These are phyloP conservation scores for Crithidia mellificae DNA, from an alignment of 208 protist species.

Conservation along the genomic window DNA sequence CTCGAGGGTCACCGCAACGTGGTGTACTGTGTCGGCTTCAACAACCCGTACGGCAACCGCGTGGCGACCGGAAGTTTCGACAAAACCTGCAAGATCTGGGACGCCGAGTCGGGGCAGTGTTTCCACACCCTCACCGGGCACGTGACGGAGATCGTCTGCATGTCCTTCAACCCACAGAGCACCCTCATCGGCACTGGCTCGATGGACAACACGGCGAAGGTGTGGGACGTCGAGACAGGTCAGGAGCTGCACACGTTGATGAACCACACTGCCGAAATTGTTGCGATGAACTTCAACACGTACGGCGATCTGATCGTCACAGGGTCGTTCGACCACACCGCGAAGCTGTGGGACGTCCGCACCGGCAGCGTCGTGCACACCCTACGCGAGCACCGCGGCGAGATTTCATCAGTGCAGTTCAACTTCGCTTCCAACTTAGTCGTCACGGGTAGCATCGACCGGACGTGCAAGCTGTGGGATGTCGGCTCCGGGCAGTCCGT, in stretches of 20 bases:
- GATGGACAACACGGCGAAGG: conserved; percentile 95
- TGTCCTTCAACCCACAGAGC: conserved; percentile 93
- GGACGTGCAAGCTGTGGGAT: conserved; percentile 96
- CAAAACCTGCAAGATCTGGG: conserved; percentile 96
- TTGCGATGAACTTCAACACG: conserved; percentile 93
- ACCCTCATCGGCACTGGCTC: conserved; percentile 92
- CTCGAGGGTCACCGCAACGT: conserved; percentile 96
- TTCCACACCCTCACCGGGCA: conserved; percentile 93
- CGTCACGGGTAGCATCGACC: conserved; percentile 95
- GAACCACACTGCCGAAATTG: conserved; percentile 95
- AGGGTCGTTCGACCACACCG: conserved; percentile 94
- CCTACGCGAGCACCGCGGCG: conserved; percentile 91
- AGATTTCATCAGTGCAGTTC: conserved; percentile 94
- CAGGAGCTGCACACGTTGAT: conserved; percentile 85
- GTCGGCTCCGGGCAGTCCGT: conserved; percentile 87
- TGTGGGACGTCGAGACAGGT: conserved; percentile 94
- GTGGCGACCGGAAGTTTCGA: conserved; percentile 96
- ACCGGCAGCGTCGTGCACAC: conserved; percentile 84
- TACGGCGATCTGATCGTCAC: conserved; percentile 89
- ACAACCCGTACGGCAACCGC: conserved; percentile 94
- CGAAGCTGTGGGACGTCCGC: conserved; percentile 93
- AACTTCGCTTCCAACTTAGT: conserved; percentile 91
- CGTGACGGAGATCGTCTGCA: conserved; percentile 94
- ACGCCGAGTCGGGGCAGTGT: conserved; percentile 86
- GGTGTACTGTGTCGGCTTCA: conserved; percentile 96